Base-by-base conservation (phyloP, 2,329 filamentous ascomycete species). In the Botrytis hyacinthi region DNA sequence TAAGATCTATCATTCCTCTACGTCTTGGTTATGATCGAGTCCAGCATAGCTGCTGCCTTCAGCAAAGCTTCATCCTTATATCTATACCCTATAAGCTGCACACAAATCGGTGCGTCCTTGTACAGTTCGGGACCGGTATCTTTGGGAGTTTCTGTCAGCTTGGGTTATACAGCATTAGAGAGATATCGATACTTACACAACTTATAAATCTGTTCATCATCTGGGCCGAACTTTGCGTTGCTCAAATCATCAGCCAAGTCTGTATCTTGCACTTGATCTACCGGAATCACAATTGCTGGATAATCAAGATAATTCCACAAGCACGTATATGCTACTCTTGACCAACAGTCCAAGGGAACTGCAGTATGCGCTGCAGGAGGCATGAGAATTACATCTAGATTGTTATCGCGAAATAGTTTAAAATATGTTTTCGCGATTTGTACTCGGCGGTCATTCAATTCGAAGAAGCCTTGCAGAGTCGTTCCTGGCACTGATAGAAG, bases 321-420 rank as follows among this genome's bases (percentile, higher is more conserved):
- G 26, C 83, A 83, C 0, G 87, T 89, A 76, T 90, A 90, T 46
- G 62, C 62, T 6, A 40, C 62, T 8, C 5, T 29, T 3, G 62
- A 40, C 62, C 62, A 65, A 80, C 62, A 85, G 71, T 82, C 79
- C 44, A 77, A 76, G 81, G 61, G 83, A 81, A 86, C 83, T 1
- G 87, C 87, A 1, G 84, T 84, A 9, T 87, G 85, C 1, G 86
- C 85, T 3, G 84, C 84, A 1, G 83, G 83, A 5, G 87, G 87
- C 73, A 85, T 87, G 0, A 89, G 80, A 29, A 89, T 83, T 16
- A 85, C 84, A 80, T 90, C 87, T 7, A 86, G 80, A 71, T 77
- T 40, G 57, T 76, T 77, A 59, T 78, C 73, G 35, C 40, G n/a
- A 46, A 65, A 46, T 46, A 65, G 16, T 46, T 65, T 22, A 7